Conservation (phyloP, 2,329 filamentous ascomycete species). For the Penicillium sp. region DNA sequence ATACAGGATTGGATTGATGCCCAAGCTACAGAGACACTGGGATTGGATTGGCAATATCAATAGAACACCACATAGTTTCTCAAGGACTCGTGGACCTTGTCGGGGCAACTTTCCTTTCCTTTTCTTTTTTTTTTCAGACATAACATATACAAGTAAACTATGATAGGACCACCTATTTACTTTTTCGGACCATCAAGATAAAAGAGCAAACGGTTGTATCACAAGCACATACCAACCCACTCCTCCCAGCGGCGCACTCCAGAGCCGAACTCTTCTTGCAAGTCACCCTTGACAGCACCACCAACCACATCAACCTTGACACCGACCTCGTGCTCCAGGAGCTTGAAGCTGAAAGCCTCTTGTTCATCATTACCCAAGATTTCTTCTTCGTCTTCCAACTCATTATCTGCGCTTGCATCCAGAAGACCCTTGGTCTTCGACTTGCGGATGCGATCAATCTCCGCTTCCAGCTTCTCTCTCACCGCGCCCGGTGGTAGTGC, state of each 20-base stretch:
- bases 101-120: neutral
- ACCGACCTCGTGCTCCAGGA: slow-evolving; percentile 76
- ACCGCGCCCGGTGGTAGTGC: slow-evolving; percentile 78
- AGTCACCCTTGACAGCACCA: slow-evolving; percentile 62
- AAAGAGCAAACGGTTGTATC: neutral
- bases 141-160: slow-evolving; percentile 2
- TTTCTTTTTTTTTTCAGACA: neutral
- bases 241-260: slow-evolving; percentile 82
- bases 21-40: slow-evolving; percentile 16
- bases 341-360: slow-evolving; percentile 72
- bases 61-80: neutral
- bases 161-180: slow-evolving; percentile 2
- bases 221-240: slow-evolving; percentile 80
- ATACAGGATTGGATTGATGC: slow-evolving; percentile 23
- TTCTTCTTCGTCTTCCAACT: slow-evolving; percentile 69
- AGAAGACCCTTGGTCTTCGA: slow-evolving; percentile 77
- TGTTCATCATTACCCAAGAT: slow-evolving; percentile 80
- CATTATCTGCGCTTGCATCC: slow-evolving; percentile 67
- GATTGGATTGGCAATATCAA: slow-evolving; percentile 9
- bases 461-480: slow-evolving; percentile 70
- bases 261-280: slow-evolving; percentile 54
- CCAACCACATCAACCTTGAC: slow-evolving; percentile 73
- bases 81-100: neutral
- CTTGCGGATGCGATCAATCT: slow-evolving; percentile 73
- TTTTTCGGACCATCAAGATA: neutral